A percentile compares a stretch with the other conserved stretches of the same genome.
Evolutionary conservation across 176 grass and related monocot genomes (phyloP).

Genomic region (Eleusine indica): DNA sequence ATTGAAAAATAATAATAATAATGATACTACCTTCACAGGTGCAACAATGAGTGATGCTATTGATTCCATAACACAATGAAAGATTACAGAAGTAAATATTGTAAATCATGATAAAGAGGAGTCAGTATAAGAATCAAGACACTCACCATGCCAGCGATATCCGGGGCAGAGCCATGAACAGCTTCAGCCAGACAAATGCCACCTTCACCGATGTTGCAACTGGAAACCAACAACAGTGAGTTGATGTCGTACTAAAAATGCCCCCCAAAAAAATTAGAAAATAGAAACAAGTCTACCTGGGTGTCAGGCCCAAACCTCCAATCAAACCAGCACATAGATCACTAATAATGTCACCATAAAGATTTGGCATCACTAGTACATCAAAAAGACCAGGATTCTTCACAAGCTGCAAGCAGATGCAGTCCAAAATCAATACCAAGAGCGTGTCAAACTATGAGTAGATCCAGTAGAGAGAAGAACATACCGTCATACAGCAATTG

Average conservation of each 20-base stretch:
- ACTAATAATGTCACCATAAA: slow-evolving; percentile 98
- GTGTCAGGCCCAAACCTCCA: slow-evolving; percentile 90
- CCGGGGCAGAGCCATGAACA: slow-evolving; percentile 97
- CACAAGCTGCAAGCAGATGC: slow-evolving; percentile 63
- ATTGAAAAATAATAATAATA: neutral
- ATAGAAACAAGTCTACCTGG: slow-evolving; percentile 66
- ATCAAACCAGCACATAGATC: slow-evolving; percentile 97
- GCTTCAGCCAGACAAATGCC: slow-evolving; percentile 95
- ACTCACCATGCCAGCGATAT: slow-evolving; percentile 92
- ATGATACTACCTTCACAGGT: neutral
- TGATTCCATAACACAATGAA: neutral
- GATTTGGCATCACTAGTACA: slow-evolving; percentile 97
- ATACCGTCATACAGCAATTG: slow-evolving; percentile 98
- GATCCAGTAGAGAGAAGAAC: slow-evolving; percentile 20
- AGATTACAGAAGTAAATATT: neutral
- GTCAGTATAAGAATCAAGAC: neutral
- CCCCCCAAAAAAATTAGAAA: slow-evolving; percentile 20
- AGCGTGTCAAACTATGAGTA: neutral
- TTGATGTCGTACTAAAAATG: neutral
- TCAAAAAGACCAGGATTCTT: slow-evolving; percentile 92
- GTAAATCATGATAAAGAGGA: neutral
- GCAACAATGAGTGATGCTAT: neutral
- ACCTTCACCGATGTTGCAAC: slow-evolving; percentile 98
- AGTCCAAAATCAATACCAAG: slow-evolving; percentile 24
- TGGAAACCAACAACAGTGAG: slow-evolving; percentile 40